These are phyloP conservation scores for Tylopilus vinaceipallidus DNA, from an alignment of 768 basidiomycete species.

Conservation along the genomic window DNA sequence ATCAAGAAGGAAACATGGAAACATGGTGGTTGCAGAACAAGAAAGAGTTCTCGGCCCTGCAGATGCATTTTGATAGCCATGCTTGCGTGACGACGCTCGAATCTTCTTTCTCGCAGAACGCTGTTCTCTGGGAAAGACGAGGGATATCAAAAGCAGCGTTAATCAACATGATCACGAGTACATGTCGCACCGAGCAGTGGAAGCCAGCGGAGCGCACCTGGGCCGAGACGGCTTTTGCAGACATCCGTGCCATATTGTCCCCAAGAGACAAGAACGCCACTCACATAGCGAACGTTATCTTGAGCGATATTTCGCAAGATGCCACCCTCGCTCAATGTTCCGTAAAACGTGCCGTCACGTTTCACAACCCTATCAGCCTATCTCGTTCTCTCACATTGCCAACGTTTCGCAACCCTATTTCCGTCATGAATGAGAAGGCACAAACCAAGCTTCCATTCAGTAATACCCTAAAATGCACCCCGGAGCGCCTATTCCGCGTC, in stretches of 20 bases:
- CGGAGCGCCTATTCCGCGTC: conserved; percentile 19
- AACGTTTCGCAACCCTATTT: conserved; percentile 17
- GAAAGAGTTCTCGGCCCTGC: conserved; percentile 24
- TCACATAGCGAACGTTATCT: conserved; percentile 19
- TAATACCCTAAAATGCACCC: conserved; percentile 11
- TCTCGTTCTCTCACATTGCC: conserved; percentile 3
- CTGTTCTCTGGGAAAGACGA: conserved; percentile 14
- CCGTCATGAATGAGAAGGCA: neutral
- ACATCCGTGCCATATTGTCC: conserved; percentile 18
- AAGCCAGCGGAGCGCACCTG: conserved; percentile 23
- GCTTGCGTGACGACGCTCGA: conserved; percentile 40
- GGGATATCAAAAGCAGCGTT: conserved; percentile 23
- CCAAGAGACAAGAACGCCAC: conserved; percentile 1
- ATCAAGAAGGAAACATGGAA: conserved; percentile 29
- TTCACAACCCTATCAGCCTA: conserved; percentile 15
- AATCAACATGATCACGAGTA: conserved; percentile 17
- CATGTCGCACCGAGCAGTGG: conserved; percentile 24
- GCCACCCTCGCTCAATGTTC: neutral
- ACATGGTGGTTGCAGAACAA: conserved; percentile 31
- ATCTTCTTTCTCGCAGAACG: conserved; percentile 5
- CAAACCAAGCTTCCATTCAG: conserved; percentile 20
- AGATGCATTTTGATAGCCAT: conserved; percentile 34
- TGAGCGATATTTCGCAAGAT: conserved; percentile 19
- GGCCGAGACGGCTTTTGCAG: conserved; percentile 20
- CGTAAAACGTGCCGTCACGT: conserved; percentile 13